Base-by-base conservation (phyloP, 2,329 filamentous ascomycete genomes). In the Pyrenophora tritici-repentis region DNA sequence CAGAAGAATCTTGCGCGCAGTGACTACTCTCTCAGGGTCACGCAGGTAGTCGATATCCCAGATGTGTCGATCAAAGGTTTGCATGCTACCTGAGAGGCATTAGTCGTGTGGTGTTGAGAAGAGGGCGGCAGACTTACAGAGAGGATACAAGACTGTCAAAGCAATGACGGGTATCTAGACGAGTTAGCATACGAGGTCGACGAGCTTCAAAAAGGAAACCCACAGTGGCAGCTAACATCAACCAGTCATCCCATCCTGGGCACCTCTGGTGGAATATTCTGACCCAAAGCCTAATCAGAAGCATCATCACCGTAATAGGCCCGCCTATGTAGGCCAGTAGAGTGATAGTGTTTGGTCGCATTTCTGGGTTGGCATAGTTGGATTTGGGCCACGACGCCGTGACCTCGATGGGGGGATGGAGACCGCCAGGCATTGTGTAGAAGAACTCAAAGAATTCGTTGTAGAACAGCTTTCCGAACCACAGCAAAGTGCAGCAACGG, bases 171-270 rank as follows among this genome's bases (percentile, higher is more conserved):
- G 57, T 10, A 61, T 31, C 66, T 70, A 8, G 1, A 4, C 2
- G 1, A 3, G 32, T 67, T 10, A 67, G 57, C 20, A 10, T 16
- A 6, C 22, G 8, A 12, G 8, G 20, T 8, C 10, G n/a, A 29
- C 1, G 4, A 26, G n/a, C 1, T n/a, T 4, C 9, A 10, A 18
- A 31, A 14, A 13, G 13, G 20, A n/a, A n/a, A 52, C 61, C 42
- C 41, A 71, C 67, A 16, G 55, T 58, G 10, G 63, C 62, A 20
- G 56, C 60, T 10, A 67, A 12, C 56, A 70, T 64, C 12, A 70
- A 36, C 66, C 65, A 70, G 42, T 71, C 68, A 32, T 70, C 68
- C 58, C 49, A 62, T 5, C 66, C 64, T 10, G 63, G 40, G 34
- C 59, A 63, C 14, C 47, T 50, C 43, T 70, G 67, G 38, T 67